Conservation (phyloP, 2,329 filamentous ascomycete species). For the Colletotrichum lentis region DNA sequence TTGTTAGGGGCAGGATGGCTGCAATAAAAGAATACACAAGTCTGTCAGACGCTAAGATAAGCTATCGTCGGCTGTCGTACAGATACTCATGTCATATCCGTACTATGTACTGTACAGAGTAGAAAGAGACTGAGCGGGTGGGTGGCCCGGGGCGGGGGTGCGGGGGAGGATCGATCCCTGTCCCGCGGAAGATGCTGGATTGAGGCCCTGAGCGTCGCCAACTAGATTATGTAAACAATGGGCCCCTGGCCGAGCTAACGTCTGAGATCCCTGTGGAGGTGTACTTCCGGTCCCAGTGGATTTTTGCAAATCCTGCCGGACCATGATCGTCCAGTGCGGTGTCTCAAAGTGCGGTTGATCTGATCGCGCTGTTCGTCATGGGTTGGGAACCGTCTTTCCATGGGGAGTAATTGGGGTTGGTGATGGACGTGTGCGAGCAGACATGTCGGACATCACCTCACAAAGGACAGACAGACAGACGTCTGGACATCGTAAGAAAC, state of each 20-base stretch:
- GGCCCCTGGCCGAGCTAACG: too few relatives aligned
- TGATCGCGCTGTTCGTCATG: background rate
- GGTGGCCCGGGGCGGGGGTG: too few relatives aligned
- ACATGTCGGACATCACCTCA: background rate
- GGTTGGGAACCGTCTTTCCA: background rate
- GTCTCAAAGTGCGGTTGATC: background rate
- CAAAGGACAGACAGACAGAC: background rate
- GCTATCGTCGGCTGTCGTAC: background rate
- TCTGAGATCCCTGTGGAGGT: too few relatives aligned
- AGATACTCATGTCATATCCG: background rate
- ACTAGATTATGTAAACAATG: too few relatives aligned
- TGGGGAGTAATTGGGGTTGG: background rate
- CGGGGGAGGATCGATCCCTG: conserved; percentile 2
- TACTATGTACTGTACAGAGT: too few relatives aligned
- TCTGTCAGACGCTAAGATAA: background rate
- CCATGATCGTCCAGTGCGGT: background rate
- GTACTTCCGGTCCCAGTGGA: conserved; percentile 10
- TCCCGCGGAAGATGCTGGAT: conserved; percentile 10
- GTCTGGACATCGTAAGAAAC: background rate
- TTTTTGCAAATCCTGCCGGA: conserved; percentile 11
- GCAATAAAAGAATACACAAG: conserved; percentile 4
- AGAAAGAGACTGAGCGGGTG: background rate
- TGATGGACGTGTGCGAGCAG: background rate
- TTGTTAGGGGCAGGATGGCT: background rate
- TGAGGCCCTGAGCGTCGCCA: too few relatives aligned